phyloP scores from a whole-genome alignment of 495 filamentous ascomycete species.

The Neurospora sp. region DNA sequence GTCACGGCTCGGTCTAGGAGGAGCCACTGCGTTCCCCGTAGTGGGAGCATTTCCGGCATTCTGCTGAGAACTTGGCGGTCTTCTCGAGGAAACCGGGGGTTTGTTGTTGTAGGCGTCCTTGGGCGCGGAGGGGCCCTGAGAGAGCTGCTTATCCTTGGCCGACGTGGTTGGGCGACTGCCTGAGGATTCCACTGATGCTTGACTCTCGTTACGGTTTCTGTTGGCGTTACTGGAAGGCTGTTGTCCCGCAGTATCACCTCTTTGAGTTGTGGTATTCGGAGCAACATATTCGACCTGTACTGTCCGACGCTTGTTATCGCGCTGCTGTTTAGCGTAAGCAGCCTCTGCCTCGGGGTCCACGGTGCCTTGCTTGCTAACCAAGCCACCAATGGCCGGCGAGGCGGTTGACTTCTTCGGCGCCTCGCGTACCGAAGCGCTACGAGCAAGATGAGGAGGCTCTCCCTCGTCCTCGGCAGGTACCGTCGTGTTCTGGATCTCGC shows the following conservation, averaged over 20 bases:
- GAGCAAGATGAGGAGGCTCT: constrained; percentile 57
- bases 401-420: constrained; percentile 56
- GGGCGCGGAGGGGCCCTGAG: constrained; percentile 37
- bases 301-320: constrained; percentile 84
- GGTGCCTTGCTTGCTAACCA: constrained; percentile 65
- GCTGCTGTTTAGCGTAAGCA: constrained; percentile 41
- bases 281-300: constrained; percentile 98
- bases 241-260: constrained; percentile 30
- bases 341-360: constrained; percentile 57
- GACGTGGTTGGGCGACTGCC: constrained; percentile 19
- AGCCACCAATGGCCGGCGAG: constrained; percentile 52
- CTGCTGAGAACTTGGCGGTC: constrained; percentile 37
- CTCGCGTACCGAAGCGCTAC: constrained; percentile 89
- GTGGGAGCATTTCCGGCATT: not conserved
- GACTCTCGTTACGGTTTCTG: constrained; percentile 40
- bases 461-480: constrained; percentile 52
- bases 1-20: constrained; percentile 46
- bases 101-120: constrained; percentile 31
- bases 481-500: constrained; percentile 76
- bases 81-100: constrained; percentile 29
- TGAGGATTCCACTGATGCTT: constrained; percentile 36
- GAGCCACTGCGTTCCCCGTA: constrained; percentile 23
- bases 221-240: constrained; percentile 28
- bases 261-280: constrained; percentile 69
- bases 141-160: constrained; percentile 42